Evolutionary conservation across 163 green algal genomes (phyloP).

Genomic region (Chloromonas sp.): DNA sequence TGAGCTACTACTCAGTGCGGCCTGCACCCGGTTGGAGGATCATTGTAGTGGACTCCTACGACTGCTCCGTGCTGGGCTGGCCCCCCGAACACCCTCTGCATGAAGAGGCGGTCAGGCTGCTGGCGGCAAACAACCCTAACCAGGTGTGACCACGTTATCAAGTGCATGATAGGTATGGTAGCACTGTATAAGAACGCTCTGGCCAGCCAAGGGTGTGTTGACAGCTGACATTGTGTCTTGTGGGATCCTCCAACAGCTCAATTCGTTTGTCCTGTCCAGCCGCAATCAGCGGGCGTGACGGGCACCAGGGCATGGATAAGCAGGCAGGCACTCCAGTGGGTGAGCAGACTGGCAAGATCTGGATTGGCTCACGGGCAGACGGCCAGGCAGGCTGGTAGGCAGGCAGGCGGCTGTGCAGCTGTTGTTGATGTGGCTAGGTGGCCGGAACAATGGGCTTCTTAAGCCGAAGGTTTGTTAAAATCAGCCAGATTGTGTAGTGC

Average conservation of each 20-base stretch:
- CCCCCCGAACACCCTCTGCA: conserved; percentile 49
- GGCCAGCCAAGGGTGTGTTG: no score
- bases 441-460: no score
- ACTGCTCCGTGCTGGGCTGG: conserved; percentile 68
- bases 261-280: no score
- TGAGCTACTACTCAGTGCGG: conserved; percentile 49
- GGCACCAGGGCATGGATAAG: no score
- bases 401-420: not conserved
- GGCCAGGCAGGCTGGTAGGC: not conserved
- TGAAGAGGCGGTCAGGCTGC: conserved; percentile 38
- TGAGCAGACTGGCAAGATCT: no score
- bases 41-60: conserved; percentile 71
- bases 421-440: not conserved
- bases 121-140: conserved; percentile 64
- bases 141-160: conserved; percentile 17
- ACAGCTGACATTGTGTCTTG: no score
- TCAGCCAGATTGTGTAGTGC: no score
- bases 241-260: no score
- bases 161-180: not conserved
- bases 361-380: not conserved
- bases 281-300: no score
- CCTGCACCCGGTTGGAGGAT: conserved; percentile 50
- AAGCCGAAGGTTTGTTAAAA: no score
- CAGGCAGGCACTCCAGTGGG: no score
- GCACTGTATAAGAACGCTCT: no score